A percentile compares a stretch with the other conserved stretches of the same genome.
These are phyloP conservation scores for Rhodamnia rubescens DNA, from an alignment of 345 rosid genomes.

Conservation along the genomic window DNA sequence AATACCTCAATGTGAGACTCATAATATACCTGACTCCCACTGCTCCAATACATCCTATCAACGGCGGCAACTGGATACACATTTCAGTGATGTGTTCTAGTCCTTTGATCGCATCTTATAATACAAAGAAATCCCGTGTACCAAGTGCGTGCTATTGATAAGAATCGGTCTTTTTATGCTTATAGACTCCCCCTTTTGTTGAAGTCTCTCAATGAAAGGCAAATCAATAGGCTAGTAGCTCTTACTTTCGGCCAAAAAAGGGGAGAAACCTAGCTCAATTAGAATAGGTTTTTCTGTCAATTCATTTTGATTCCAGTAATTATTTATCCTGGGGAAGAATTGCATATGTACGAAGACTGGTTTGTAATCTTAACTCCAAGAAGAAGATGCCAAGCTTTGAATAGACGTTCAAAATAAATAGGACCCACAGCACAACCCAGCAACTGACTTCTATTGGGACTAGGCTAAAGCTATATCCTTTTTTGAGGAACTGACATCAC, in stretches of 20 bases:
- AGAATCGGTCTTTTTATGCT: background rate
- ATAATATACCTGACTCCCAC: background rate
- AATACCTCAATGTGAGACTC: background rate
- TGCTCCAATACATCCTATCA: background rate
- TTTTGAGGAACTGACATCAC: background rate
- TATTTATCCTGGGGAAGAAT: background rate
- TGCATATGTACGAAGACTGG: background rate
- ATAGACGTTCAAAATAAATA: background rate
- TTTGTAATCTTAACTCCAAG: too few relatives aligned
- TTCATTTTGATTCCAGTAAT: background rate
- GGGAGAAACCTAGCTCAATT: background rate
- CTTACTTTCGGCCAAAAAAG: background rate
- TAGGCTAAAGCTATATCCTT: background rate
- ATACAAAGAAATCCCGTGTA: background rate
- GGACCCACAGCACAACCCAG: background rate
- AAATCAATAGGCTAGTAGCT: background rate
- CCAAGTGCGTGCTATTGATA: background rate
- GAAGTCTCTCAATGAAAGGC: background rate
- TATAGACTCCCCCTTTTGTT: background rate
- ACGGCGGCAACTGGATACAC: background rate
- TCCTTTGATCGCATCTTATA: background rate
- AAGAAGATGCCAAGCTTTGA: background rate
- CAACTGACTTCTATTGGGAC: background rate
- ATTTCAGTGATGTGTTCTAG: background rate
- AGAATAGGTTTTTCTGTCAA: too few relatives aligned